These are phyloP conservation scores for Zygotorulaspora florentina DNA, from an alignment of 805 yeast genomes.

Conservation along the genomic window DNA sequence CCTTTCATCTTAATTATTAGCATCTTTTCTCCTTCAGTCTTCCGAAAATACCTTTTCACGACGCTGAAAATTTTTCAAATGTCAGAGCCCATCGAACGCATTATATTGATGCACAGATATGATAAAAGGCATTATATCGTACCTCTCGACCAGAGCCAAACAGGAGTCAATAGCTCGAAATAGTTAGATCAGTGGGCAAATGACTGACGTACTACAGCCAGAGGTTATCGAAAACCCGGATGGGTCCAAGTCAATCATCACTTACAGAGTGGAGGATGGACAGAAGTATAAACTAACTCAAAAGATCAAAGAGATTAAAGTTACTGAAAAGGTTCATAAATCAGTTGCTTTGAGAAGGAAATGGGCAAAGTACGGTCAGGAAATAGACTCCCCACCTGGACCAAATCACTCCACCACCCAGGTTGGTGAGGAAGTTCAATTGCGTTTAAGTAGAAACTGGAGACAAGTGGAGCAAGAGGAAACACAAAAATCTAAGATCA, in stretches of 20 bases:
- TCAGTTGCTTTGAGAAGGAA: slow-evolving; percentile 80
- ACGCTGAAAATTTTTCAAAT: slow-evolving; percentile 11
- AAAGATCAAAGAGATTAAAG: slow-evolving; percentile 69
- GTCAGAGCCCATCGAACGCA: slow-evolving; percentile 3
- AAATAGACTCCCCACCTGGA: slow-evolving; percentile 67
- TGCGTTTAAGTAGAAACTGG: slow-evolving; percentile 73
- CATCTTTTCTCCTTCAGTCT: neutral
- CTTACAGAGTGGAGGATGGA: slow-evolving; percentile 72
- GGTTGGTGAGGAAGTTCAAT: slow-evolving; percentile 75
- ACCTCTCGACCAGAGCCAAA: slow-evolving; percentile 72
- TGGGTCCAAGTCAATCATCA: slow-evolving; percentile 84
- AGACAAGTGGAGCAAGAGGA: slow-evolving; percentile 72
- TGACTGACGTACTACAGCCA: slow-evolving; percentile 68
- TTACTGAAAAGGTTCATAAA: slow-evolving; percentile 78
- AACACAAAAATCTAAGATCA: slow-evolving; percentile 42
- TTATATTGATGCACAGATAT: neutral
- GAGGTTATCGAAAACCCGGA: slow-evolving; percentile 74
- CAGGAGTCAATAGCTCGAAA: slow-evolving; percentile 74
- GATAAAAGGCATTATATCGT: slow-evolving; percentile 18
- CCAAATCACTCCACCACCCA: slow-evolving; percentile 88
- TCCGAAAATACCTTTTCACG: neutral
- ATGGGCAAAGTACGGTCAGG: slow-evolving; percentile 88
- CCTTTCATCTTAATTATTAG: neutral
- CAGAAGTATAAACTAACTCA: slow-evolving; percentile 86
- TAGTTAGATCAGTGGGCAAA: slow-evolving; percentile 71